phyloP scores from a whole-genome alignment of 2,329 filamentous ascomycete species.

The Colletotrichum agaves region DNA sequence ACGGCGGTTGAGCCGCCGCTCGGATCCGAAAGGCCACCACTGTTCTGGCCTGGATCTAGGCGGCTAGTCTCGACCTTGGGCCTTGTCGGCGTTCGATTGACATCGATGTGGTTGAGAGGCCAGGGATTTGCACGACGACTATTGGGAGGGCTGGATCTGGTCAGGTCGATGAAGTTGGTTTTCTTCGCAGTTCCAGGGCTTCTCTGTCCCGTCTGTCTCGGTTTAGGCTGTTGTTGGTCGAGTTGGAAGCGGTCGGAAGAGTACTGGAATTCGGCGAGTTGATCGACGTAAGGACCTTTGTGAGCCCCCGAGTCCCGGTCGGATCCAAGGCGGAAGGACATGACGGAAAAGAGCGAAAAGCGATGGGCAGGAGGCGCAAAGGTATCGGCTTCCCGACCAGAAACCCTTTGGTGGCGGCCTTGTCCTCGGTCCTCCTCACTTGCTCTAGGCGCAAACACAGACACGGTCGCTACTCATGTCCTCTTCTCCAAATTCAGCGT shows the following conservation, averaged over 20 bases:
- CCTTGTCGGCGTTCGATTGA: constrained; percentile 17
- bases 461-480: constrained; percentile 36
- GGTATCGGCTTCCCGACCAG: constrained; percentile 7
- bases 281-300: constrained; percentile 28
- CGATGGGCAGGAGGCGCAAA: constrained; percentile 9
- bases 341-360: constrained; percentile 14
- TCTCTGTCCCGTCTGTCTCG: not conserved
- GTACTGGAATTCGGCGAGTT: constrained; percentile 4
- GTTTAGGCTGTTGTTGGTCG: not conserved
- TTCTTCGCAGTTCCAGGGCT: not conserved
- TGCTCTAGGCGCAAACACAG: constrained; percentile 34
- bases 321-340: constrained; percentile 30
- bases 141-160: constrained; percentile 21
- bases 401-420: not conserved
- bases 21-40: constrained; percentile 23
- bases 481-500: constrained; percentile 33
- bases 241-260: not conserved
- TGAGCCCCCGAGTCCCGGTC: constrained; percentile 27
- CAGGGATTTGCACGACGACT: not conserved
- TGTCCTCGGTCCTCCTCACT: constrained; percentile 34
- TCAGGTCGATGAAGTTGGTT: constrained; percentile 25
- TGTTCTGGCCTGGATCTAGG: constrained; percentile 15
- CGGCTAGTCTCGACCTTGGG: constrained; percentile 21
- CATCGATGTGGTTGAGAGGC: constrained; percentile 9
- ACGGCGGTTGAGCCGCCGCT: constrained; percentile 33